These are phyloP conservation scores for Tothia fuscella DNA, from an alignment of 2,329 filamentous ascomycete species.

Conservation along the genomic window DNA sequence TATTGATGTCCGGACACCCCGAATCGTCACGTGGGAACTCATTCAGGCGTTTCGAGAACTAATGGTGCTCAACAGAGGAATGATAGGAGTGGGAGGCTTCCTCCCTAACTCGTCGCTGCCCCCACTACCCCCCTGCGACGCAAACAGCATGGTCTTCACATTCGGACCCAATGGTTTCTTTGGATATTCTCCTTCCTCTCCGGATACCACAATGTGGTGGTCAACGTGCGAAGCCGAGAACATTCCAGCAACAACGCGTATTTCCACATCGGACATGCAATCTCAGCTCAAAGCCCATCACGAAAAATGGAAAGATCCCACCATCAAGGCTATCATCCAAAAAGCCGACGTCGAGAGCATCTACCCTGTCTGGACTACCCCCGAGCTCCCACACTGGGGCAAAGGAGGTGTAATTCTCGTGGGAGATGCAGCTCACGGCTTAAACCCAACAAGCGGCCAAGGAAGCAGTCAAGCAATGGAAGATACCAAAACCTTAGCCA, in stretches of 20 bases:
- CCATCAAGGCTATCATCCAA: conserved; percentile 23
- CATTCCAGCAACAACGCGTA: conserved; percentile 11
- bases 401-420: conserved; percentile 38
- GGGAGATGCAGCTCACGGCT: conserved; percentile 46
- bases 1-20: too few relatives aligned
- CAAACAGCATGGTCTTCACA: conserved; percentile 29
- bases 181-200: conserved; percentile 31
- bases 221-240: conserved; percentile 24
- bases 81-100: conserved; percentile 35
- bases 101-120: conserved; percentile 24
- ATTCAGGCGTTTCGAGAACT: too few relatives aligned
- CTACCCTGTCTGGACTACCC: conserved; percentile 38
- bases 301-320: conserved; percentile 33
- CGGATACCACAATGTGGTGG: conserved; percentile 32
- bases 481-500: conserved; percentile 37
- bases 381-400: conserved; percentile 36
- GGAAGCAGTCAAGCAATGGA: conserved; percentile 45
- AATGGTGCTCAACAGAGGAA: conserved; percentile 12
- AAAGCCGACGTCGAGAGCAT: conserved; percentile 30
- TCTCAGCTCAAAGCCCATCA: conserved; percentile 30
- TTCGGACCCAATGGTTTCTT: conserved; percentile 41
- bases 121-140: conserved; percentile 16
- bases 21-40: too few relatives aligned
- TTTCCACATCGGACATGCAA: conserved; percentile 15
- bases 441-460: conserved; percentile 43